A percentile compares a stretch with the other conserved stretches of the same genome.
These are phyloP conservation scores for Ambrosia artemisiifolia DNA, from an alignment of 129 eudicot genomes.

Conservation along the genomic window DNA sequence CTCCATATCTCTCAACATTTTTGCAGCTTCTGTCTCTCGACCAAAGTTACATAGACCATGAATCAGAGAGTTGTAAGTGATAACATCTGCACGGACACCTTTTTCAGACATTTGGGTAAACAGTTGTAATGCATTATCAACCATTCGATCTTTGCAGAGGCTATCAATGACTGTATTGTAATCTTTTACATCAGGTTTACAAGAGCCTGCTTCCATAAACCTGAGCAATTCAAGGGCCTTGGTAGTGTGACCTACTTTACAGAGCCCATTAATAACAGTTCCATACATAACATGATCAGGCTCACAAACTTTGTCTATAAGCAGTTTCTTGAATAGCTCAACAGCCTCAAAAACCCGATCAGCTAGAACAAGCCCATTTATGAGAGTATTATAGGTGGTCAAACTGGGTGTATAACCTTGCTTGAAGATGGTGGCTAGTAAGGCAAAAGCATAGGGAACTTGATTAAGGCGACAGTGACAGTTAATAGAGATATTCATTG, in stretches of 20 bases:
- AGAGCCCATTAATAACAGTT: constrained; percentile 31
- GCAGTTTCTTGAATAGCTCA: constrained; percentile 29
- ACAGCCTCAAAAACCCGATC: constrained; percentile 29
- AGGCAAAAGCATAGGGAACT: constrained; percentile 28
- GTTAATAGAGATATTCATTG: constrained; percentile 7
- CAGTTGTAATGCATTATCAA: constrained; percentile 31
- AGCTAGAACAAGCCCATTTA: constrained; percentile 31
- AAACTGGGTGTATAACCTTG: constrained; percentile 29
- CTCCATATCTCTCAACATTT: constrained; percentile 28
- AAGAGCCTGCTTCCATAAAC: constrained; percentile 19
- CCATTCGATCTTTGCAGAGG: constrained; percentile 34
- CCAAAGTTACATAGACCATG: constrained; percentile 31
- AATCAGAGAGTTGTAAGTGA: constrained; percentile 39
- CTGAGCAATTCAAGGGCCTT: constrained; percentile 32
- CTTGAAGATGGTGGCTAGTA: constrained; percentile 39
- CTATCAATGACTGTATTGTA: constrained; percentile 29
- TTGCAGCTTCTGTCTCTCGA: constrained; percentile 22
- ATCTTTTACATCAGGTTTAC: constrained; percentile 10
- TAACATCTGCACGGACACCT: constrained; percentile 27
- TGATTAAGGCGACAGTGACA: constrained; percentile 30
- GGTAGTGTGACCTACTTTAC: constrained; percentile 28
- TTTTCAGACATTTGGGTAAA: constrained; percentile 26
- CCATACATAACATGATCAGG: constrained; percentile 24
- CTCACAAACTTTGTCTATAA: constrained; percentile 18
- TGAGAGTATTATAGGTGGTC: constrained; percentile 29